These are phyloP conservation scores for Fermentozyma sake DNA, from an alignment of 1,139 yeast species.

Conservation along the genomic window DNA sequence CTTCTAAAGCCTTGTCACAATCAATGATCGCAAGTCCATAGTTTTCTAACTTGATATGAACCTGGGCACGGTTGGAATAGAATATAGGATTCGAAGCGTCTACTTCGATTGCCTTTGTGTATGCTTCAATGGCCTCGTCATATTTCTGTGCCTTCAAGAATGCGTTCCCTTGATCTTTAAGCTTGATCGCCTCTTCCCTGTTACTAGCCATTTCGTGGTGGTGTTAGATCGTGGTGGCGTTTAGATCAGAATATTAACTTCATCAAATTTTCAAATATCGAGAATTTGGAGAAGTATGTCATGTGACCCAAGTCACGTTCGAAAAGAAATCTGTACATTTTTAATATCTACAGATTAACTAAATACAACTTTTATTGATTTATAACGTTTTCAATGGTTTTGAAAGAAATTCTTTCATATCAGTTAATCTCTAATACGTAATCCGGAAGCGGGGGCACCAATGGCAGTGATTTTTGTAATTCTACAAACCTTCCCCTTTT, in stretches of 20 bases:
- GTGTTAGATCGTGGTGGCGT: too few species aligned
- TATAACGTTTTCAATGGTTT: neutral
- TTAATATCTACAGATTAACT: neutral
- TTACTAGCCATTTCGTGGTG: too few species aligned
- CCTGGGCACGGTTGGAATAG: conserved; percentile 87
- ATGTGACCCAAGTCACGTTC: too few species aligned
- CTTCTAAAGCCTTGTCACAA: conserved; percentile 63
- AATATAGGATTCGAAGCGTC: conserved; percentile 76
- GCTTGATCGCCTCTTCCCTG: conserved; percentile 44
- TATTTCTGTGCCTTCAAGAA: conserved; percentile 59
- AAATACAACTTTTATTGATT: neutral
- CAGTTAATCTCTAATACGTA: conserved; percentile 63
- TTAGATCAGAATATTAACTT: too few species aligned
- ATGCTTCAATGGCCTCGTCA: conserved; percentile 63
- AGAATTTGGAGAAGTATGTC: too few species aligned
- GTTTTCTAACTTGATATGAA: conserved; percentile 77
- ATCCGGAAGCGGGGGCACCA: conserved; percentile 96
- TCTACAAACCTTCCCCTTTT: conserved; percentile 73
- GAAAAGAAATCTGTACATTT: too few species aligned
- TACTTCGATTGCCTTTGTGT: conserved; percentile 71
- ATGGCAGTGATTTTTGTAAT: conserved; percentile 75
- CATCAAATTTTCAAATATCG: too few species aligned
- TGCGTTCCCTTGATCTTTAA: conserved; percentile 73
- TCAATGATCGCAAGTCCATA: conserved; percentile 83
- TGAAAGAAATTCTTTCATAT: too few species aligned